A percentile compares a stretch with the other conserved stretches of the same genome.
Evolutionary conservation across 1,139 yeast species (phyloP).

Genomic region (Sugiyamaella paludigena): DNA sequence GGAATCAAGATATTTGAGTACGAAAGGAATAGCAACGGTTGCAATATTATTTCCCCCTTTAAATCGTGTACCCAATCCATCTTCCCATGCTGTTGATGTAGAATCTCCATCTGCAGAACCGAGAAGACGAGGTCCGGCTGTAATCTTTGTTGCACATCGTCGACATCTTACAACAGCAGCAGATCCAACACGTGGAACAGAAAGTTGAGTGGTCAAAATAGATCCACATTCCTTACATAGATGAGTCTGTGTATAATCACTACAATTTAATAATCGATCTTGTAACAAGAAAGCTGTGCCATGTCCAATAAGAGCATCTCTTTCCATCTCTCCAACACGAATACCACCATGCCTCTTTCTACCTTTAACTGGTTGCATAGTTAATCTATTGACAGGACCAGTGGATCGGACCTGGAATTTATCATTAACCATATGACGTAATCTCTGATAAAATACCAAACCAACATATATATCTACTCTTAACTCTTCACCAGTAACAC

Average conservation of each 20-base stretch:
- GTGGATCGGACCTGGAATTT: constrained; percentile 99
- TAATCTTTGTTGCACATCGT: constrained; percentile 75
- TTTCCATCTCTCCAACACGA: constrained; percentile 99
- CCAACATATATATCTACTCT: constrained; percentile 96
- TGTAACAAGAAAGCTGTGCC: constrained; percentile 96
- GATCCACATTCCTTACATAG: constrained; percentile 95
- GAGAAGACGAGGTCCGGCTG: constrained; percentile 38
- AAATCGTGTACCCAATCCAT: constrained; percentile 88
- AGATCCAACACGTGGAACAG: constrained; percentile 89
- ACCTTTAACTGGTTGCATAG: constrained; percentile 99
- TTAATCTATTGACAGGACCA: constrained; percentile 94
- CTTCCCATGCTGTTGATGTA: constrained; percentile 90
- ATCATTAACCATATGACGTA: constrained; percentile 99
- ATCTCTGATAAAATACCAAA: constrained; percentile 94
- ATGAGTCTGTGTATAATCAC: constrained; percentile 90
- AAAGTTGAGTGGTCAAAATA: constrained; percentile 78
- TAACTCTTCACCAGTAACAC: constrained; percentile 97
- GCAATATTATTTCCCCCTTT: constrained; percentile 91
- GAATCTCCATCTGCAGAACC: constrained; percentile 42
- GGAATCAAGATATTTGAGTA: constrained; percentile 88
- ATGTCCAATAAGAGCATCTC: constrained; percentile 98
- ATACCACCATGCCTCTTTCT: constrained; percentile 99
- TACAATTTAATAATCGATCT: constrained; percentile 91
- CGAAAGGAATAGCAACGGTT: constrained; percentile 95
- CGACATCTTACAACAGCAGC: constrained; percentile 81